phyloP scores from a whole-genome alignment of 148 eudicot genomes.

The Agrostemma githago region DNA sequence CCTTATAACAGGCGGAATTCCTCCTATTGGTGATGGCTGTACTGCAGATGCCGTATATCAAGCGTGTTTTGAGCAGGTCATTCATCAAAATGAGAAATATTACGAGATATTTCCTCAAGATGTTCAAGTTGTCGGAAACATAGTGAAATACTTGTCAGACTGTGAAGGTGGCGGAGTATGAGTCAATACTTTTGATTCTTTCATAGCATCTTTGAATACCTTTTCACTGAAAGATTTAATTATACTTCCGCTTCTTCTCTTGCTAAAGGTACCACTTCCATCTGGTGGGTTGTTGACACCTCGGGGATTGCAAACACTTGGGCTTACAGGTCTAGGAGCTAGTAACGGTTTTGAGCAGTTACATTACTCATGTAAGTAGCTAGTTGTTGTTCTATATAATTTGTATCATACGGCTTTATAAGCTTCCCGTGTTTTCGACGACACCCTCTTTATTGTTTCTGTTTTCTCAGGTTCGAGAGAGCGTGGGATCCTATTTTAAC shows the following conservation, averaged over 20 bases:
- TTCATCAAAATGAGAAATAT: constrained; percentile 70
- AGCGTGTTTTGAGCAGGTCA: constrained; percentile 57
- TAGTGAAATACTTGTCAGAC: constrained; percentile 61
- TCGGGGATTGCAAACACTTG: constrained; percentile 76
- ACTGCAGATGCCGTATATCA: constrained; percentile 76
- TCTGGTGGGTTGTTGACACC: constrained; percentile 93
- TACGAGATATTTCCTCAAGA: constrained; percentile 90
- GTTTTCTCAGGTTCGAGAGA: constrained; percentile 63
- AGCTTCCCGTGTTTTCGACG: background rate
- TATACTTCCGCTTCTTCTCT: background rate
- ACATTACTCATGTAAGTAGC: constrained; percentile 71
- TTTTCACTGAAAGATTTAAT: background rate
- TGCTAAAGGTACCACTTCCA: constrained; percentile 65
- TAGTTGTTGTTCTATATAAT: background rate
- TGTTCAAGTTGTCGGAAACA: constrained; percentile 58
- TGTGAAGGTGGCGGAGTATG: constrained; percentile 86
- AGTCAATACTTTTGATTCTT: background rate
- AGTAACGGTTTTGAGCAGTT: constrained; percentile 87
- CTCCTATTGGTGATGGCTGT: constrained; percentile 73
- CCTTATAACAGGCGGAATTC: constrained; percentile 88
- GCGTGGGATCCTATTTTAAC: constrained; percentile 89
- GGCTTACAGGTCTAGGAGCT: constrained; percentile 83
- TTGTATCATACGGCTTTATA: background rate
- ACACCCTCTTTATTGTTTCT: background rate
- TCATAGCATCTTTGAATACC: background rate